Base-by-base conservation (phyloP, 805 yeast species). In the Pichia cabralensis region DNA sequence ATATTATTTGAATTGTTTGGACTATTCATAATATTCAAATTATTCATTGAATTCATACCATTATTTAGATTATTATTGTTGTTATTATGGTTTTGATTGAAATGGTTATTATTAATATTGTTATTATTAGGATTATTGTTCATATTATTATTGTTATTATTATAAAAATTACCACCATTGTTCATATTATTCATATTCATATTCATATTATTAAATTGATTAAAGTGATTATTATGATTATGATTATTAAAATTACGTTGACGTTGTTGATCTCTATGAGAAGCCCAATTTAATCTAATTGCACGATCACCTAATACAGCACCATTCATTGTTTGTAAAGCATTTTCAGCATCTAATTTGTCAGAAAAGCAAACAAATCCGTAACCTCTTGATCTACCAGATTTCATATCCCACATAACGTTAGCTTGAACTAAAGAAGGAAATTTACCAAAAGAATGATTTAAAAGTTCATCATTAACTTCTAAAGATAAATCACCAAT, bases 321-420 rank as follows among this genome's bases (percentile, higher is more conserved):
- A 32, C 94, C 94, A 54, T 80, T 80, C 84, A 79, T 82, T 20
- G 76, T 58, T 37, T 67, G 68, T 44, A 83, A 61, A 20, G 94
- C 94, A 33, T 55, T 56, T 47, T 80, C 84, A 3, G 95, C 95
- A 44, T 83, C 89, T 14, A 62, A 58, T 42, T 67, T 71, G 18
- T 68, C 71, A 19, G 62, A 56, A 49, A 86, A 86, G 1, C 89
- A 77, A 10, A 84, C 92, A 56, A 86, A 85, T 3, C 96, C 95
- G 52, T 85, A 85, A 24, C 95, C 94, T 59, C 95, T 68, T 3
- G 94, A 83, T 52, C 95, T 68, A 28, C 94, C 92, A 18, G 92
- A 80, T 55, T 82, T 88, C 94, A 84, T 83, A 55, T 86, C 95
- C 95, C 96, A 85, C 95, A 85, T 86, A 22, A 85, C 95, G 47